A percentile compares a stretch with the other conserved stretches of the same genome.
These are phyloP conservation scores for Cerrena zonata DNA, from an alignment of 1,284 basidiomycete species.

Conservation along the genomic window DNA sequence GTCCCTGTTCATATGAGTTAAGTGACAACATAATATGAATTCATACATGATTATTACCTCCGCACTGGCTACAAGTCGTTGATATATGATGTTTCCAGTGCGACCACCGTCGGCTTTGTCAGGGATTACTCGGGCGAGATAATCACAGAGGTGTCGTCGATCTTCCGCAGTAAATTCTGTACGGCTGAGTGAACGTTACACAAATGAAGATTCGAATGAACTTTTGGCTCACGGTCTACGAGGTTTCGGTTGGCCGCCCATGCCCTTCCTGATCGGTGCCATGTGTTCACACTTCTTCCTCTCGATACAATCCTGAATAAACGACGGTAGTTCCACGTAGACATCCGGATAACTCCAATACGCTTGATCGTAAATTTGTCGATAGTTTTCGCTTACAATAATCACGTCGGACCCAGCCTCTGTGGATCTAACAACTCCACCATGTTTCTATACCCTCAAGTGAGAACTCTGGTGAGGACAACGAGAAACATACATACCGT, in stretches of 20 bases:
- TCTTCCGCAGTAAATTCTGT: constrained; percentile 51
- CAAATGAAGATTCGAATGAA: too few species aligned
- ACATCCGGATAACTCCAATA: background rate
- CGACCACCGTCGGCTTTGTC: constrained; percentile 65
- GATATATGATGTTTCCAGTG: constrained; percentile 65
- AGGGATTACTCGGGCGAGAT: constrained; percentile 67
- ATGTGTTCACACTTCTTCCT: background rate
- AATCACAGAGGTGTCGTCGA: constrained; percentile 58
- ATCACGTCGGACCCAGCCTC: constrained; percentile 15
- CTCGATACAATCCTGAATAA: background rate
- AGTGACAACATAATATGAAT: too few species aligned
- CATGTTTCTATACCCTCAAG: background rate
- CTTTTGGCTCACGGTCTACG: background rate
- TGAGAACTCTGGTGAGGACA: background rate
- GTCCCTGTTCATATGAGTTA: background rate
- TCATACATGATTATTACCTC: too few species aligned
- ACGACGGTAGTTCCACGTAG: background rate
- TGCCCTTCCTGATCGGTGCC: background rate
- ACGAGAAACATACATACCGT: background rate
- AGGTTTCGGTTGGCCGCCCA: background rate
- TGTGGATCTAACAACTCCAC: background rate
- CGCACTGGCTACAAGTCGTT: too few species aligned
- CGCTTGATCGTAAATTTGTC: background rate
- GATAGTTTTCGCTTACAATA: constrained; percentile 8
- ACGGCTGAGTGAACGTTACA: background rate